Percentiles rank a stretch among this genome's conserved stretches.
Conservation (phyloP, 1,139 yeast genomes). For the Pichia sp. region DNA sequence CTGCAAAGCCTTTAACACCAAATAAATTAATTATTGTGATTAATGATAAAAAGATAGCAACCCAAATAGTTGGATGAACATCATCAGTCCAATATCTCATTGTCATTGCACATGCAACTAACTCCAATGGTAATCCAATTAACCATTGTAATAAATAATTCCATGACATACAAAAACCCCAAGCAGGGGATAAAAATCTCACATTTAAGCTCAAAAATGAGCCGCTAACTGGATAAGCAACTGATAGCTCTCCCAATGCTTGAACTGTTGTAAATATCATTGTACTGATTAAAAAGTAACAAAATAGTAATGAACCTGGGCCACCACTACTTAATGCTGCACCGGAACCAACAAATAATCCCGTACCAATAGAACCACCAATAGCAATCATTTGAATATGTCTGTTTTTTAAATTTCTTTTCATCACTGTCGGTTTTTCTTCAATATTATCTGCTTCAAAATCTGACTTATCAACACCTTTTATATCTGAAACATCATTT, state of each 20-base stretch:
- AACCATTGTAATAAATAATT: slow-evolving; percentile 62
- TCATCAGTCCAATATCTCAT: slow-evolving; percentile 56
- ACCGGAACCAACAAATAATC: slow-evolving; percentile 52
- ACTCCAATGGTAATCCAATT: slow-evolving; percentile 57
- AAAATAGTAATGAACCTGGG: slow-evolving; percentile 53
- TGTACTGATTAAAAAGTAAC: slow-evolving; percentile 39
- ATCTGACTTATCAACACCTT: slow-evolving; percentile 18
- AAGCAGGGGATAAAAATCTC: slow-evolving; percentile 56
- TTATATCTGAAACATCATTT: no score
- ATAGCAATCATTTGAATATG: slow-evolving; percentile 75
- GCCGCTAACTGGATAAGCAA: slow-evolving; percentile 58
- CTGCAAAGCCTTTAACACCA: slow-evolving; percentile 24
- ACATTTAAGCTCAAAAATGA: slow-evolving; percentile 57
- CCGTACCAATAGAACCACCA: slow-evolving; percentile 76
- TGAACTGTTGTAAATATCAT: slow-evolving; percentile 57
- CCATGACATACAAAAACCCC: slow-evolving; percentile 69
- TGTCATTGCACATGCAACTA: slow-evolving; percentile 62
- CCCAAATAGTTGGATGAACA: slow-evolving; percentile 59
- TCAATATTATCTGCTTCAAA: not conserved
- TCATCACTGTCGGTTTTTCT: slow-evolving; percentile 48
- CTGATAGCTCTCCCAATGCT: slow-evolving; percentile 50
- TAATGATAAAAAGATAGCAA: slow-evolving; percentile 48
- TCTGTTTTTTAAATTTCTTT: slow-evolving; percentile 50
- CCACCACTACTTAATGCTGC: slow-evolving; percentile 54
- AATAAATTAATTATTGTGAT: slow-evolving; percentile 34